Conservation (phyloP, 805 yeast species). For the Citeromyces nyonsensis region DNA sequence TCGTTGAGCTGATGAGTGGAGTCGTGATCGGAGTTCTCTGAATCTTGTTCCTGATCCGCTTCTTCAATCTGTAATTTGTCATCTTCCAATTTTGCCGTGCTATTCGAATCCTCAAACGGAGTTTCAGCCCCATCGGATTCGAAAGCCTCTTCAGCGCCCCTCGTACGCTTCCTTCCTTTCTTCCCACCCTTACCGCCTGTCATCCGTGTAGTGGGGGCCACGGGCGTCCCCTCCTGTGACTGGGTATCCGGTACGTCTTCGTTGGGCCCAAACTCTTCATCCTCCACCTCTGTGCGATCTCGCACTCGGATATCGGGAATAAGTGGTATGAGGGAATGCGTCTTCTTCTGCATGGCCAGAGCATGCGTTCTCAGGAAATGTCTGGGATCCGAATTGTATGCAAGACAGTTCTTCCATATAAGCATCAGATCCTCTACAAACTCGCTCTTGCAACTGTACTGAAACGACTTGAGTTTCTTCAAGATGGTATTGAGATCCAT, state of each 20-base stretch:
- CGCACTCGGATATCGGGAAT: constrained; percentile 82
- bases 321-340: constrained; percentile 57
- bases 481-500: constrained; percentile 94
- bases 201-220: constrained; percentile 12
- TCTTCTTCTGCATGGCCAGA: constrained; percentile 86
- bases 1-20: constrained; percentile 23
- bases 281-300: constrained; percentile 57
- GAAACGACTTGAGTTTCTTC: constrained; percentile 73
- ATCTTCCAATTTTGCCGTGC: constrained; percentile 2
- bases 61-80: constrained; percentile 4
- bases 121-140: background rate
- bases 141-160: constrained; percentile 7
- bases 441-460: constrained; percentile 70
- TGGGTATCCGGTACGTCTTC: constrained; percentile 13
- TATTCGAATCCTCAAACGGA: background rate
- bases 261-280: constrained; percentile 33
- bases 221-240: constrained; percentile 3
- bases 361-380: constrained; percentile 90
- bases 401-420: constrained; percentile 88
- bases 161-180: constrained; percentile 14
- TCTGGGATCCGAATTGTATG: constrained; percentile 88
- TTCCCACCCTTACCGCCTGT: constrained; percentile 16
- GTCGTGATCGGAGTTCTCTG: constrained; percentile 27
- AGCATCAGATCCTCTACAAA: constrained; percentile 93
- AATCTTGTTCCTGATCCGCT: constrained; percentile 5